Conservation (phyloP, 1,284 basidiomycete species). For the Microbotryomycetes sp. region DNA sequence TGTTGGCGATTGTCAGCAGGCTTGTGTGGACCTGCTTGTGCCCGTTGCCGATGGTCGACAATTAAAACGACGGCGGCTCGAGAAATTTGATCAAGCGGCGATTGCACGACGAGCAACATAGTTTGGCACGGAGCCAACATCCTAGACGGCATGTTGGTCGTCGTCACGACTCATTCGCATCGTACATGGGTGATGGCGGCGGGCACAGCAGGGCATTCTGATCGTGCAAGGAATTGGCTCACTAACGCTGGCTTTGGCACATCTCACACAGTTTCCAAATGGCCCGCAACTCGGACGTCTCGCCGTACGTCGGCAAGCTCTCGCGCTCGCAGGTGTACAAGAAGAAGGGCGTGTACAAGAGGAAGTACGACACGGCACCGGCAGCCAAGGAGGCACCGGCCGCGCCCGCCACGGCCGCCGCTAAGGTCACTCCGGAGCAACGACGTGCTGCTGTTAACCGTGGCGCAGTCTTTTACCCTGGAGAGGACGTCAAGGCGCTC, state of each 20-base stretch:
- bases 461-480: conserved; percentile 59
- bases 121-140: neutral
- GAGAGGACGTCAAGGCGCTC: conserved; percentile 81
- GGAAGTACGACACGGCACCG: conserved; percentile 46
- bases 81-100: neutral
- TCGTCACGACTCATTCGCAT: neutral
- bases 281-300: conserved; percentile 85
- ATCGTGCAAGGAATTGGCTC: neutral
- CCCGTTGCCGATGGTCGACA: too few relatives aligned
- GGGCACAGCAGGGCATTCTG: neutral
- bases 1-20: neutral
- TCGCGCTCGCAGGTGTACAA: conserved; percentile 72
- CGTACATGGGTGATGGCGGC: neutral
- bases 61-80: neutral
- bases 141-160: neutral
- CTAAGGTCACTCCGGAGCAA: conserved; percentile 70
- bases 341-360: conserved; percentile 62
- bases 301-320: conserved; percentile 73
- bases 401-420: conserved; percentile 72
- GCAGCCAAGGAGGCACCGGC: conserved; percentile 49
- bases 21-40: too few relatives aligned
- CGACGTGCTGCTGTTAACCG: conserved; percentile 57
- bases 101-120: neutral
- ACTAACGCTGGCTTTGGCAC: neutral
- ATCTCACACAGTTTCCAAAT: conserved; percentile 49